phyloP scores from a whole-genome alignment of 2,329 filamentous ascomycete genomes.

The Blumeria graminis region DNA sequence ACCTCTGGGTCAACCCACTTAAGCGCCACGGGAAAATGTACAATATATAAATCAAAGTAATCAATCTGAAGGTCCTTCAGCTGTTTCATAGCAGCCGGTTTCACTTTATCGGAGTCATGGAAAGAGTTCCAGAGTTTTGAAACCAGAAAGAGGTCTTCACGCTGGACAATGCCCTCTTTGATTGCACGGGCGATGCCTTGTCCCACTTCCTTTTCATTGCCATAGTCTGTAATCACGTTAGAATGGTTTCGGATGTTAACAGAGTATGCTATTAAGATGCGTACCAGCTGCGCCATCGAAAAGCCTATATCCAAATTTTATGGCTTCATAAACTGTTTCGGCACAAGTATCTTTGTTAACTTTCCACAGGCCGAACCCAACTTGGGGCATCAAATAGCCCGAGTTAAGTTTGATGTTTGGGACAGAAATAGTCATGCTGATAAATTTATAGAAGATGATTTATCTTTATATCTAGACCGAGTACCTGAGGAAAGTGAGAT shows the following conservation, averaged over 20 bases:
- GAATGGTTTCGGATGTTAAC: neutral
- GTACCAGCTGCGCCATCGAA: constrained; percentile 35
- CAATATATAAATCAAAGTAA: constrained; percentile 75
- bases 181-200: constrained; percentile 58
- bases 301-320: constrained; percentile 34
- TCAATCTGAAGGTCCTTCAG: constrained; percentile 64
- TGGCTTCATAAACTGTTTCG: constrained; percentile 41
- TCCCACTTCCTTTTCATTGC: constrained; percentile 58
- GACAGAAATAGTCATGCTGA: constrained; percentile 3
- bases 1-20: constrained; percentile 62
- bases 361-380: constrained; percentile 47
- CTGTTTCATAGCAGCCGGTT: constrained; percentile 52
- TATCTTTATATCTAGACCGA: too few species aligned
- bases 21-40: constrained; percentile 73
- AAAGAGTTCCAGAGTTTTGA: constrained; percentile 88
- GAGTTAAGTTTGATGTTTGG: constrained; percentile 22
- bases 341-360: constrained; percentile 37
- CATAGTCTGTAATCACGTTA: constrained; percentile 35
- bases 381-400: constrained; percentile 30
- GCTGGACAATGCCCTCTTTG: constrained; percentile 57
- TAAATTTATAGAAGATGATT: too few species aligned
- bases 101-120: constrained; percentile 57
- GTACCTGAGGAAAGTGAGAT: too few species aligned
- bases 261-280: constrained; percentile 3
- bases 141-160: constrained; percentile 74